A percentile compares a stretch with the other conserved stretches of the same genome.
Evolutionary conservation across 352 stramenopile genomes (phyloP).

Genomic region (Phytophthora tentaculata): DNA sequence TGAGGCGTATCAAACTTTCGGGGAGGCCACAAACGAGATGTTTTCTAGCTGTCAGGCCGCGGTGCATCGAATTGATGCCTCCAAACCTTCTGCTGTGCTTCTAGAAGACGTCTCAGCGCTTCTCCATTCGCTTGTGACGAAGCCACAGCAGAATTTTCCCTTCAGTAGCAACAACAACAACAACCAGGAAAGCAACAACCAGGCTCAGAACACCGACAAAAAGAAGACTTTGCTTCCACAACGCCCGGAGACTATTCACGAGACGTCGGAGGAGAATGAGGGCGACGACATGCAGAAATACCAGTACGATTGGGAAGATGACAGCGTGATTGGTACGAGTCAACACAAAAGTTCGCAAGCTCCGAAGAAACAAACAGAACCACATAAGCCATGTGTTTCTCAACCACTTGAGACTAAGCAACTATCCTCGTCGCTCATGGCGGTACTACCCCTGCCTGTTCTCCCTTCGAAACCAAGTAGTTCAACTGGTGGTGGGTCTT

Average conservation of each 20-base stretch:
- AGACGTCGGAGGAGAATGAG: slow-evolving; percentile 54
- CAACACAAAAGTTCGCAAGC: slow-evolving; percentile 16
- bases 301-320: slow-evolving; percentile 52
- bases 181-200: slow-evolving; percentile 26
- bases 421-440: slow-evolving; percentile 30
- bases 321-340: slow-evolving; percentile 8
- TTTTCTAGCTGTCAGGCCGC: slow-evolving; percentile 36
- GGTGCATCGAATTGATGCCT: slow-evolving; percentile 54
- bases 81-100: slow-evolving; percentile 37
- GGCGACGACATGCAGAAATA: slow-evolving; percentile 39
- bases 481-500: not conserved
- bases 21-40: slow-evolving; percentile 56
- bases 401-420: slow-evolving; percentile 9
- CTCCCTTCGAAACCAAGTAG: slow-evolving; percentile 5
- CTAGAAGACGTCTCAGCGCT: slow-evolving; percentile 50
- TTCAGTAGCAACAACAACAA: slow-evolving; percentile 16
- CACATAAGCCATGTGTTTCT: not conserved
- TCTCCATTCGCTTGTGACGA: slow-evolving; percentile 42
- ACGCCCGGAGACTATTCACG: slow-evolving; percentile 50
- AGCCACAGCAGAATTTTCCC: slow-evolving; percentile 5
- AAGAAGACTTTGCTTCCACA: slow-evolving; percentile 34
- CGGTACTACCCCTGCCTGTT: slow-evolving; percentile 24
- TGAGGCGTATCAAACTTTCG: slow-evolving; percentile 68
- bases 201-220: slow-evolving; percentile 16
- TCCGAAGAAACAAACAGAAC: not conserved